Conservation (phyloP, 768 basidiomycete genomes). For the Tylopilus vinaceipallidus region DNA sequence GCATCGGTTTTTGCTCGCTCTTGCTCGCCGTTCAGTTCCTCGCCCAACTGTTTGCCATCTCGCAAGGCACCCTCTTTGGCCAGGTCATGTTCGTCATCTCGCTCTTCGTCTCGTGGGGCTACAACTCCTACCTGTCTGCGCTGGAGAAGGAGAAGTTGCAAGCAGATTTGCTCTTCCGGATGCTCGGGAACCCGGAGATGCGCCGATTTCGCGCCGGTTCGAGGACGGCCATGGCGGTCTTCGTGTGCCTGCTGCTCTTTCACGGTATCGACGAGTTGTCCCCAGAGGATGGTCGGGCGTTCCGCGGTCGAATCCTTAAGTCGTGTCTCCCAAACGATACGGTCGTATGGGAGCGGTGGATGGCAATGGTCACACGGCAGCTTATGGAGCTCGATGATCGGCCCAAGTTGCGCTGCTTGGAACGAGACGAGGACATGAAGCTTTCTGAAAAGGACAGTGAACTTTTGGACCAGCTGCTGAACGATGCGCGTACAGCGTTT, state of each 20-base stretch:
- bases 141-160: slow-evolving; percentile 35
- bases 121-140: too few species aligned
- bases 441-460: background rate
- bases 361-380: slow-evolving; percentile 21
- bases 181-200: slow-evolving; percentile 11
- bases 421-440: too few species aligned
- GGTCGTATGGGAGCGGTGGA: slow-evolving; percentile 20
- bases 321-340: slow-evolving; percentile 23
- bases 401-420: too few species aligned
- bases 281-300: background rate
- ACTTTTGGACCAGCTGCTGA: slow-evolving; percentile 9
- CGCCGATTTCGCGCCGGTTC: slow-evolving; percentile 13
- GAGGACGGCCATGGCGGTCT: slow-evolving; percentile 21
- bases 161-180: slow-evolving; percentile 9
- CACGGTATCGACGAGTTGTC: slow-evolving; percentile 1
- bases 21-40: slow-evolving; percentile 31
- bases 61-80: too few species aligned
- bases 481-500: slow-evolving; percentile 21
- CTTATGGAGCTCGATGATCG: too few species aligned
- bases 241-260: slow-evolving; percentile 24
- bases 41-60: slow-evolving; percentile 32
- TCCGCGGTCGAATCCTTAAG: slow-evolving; percentile 11
- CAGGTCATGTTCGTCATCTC: too few species aligned
- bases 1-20: slow-evolving; percentile 27
- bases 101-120: too few species aligned